Conservation (phyloP, 805 yeast species). For the Saccharomycopsis synnaedendra region DNA sequence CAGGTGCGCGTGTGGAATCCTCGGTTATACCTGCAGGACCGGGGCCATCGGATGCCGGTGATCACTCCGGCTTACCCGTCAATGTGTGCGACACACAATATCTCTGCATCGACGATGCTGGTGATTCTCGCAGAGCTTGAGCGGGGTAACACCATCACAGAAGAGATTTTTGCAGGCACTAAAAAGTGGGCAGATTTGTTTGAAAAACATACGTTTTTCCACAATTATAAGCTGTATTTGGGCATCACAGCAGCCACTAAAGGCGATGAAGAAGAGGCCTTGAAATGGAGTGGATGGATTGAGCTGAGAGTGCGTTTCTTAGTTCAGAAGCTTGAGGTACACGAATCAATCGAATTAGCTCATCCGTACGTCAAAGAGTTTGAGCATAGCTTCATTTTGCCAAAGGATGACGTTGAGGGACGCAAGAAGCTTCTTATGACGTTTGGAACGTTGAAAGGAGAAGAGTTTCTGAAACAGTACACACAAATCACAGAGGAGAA, state of each 20-base stretch:
- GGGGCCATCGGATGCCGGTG: conserved; percentile 92
- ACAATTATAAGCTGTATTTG: conserved; percentile 74
- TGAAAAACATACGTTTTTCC: conserved; percentile 71
- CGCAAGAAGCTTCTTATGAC: conserved; percentile 45
- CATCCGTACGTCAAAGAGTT: conserved; percentile 85
- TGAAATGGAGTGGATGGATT: conserved; percentile 87
- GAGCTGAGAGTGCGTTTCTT: conserved; percentile 77
- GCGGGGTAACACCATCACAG: conserved; percentile 65
- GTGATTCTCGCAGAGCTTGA: conserved; percentile 69
- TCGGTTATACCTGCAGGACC: conserved; percentile 74
- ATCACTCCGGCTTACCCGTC: conserved; percentile 98
- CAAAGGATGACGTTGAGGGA: conserved; percentile 38
- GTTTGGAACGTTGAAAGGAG: conserved; percentile 52
- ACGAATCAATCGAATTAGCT: conserved; percentile 67
- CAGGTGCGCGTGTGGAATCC: conserved; percentile 98
- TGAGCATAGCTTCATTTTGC: conserved; percentile 35
- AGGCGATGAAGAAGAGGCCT: conserved; percentile 68
- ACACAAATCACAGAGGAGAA: conserved; percentile 26
- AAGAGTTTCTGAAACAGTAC: conserved; percentile 27
- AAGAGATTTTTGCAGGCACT: conserved; percentile 51
- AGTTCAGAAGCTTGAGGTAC: conserved; percentile 72
- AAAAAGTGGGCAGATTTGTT: conserved; percentile 69
- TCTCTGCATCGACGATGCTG: conserved; percentile 77
- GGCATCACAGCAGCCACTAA: conserved; percentile 71
- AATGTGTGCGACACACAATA: conserved; percentile 98